phyloP scores from a whole-genome alignment of 805 yeast genomes.

The Wilhelminamyces savonicus region DNA sequence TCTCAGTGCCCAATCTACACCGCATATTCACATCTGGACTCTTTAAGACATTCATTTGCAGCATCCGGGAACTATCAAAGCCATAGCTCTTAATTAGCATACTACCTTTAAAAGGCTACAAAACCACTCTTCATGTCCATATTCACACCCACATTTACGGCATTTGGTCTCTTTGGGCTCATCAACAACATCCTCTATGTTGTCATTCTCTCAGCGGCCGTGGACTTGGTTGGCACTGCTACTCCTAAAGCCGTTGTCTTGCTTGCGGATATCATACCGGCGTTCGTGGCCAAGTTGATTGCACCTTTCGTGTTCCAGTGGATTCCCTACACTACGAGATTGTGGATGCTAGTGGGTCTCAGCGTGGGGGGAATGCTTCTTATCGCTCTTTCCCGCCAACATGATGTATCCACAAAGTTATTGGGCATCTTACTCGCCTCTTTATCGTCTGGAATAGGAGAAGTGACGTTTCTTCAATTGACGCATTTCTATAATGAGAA shows the following conservation, averaged over 20 bases:
- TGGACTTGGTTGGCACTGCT: conserved; percentile 78
- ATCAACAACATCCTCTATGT: conserved; percentile 87
- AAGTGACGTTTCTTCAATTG: conserved; percentile 77
- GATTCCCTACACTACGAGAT: conserved; percentile 52
- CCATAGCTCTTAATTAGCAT: too few relatives aligned
- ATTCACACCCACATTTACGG: too few relatives aligned
- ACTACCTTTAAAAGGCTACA: too few relatives aligned
- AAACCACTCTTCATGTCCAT: too few relatives aligned
- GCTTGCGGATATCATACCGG: conserved; percentile 81
- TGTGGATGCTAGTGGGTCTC: conserved; percentile 47
- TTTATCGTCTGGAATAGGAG: conserved; percentile 84
- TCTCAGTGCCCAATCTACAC: too few relatives aligned
- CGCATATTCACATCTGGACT: too few relatives aligned
- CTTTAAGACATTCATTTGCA: too few relatives aligned
- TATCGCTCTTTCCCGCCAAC: conserved; percentile 39
- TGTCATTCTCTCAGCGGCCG: conserved; percentile 85
- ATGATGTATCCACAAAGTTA: conserved; percentile 35
- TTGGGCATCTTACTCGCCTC: conserved; percentile 78
- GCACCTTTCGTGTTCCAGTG: conserved; percentile 78
- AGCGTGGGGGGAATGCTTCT: conserved; percentile 72
- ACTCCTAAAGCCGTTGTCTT: conserved; percentile 84
- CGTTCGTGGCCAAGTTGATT: conserved; percentile 59
- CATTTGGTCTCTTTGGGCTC: conserved; percentile 52
- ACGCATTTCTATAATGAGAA: conserved; percentile 66
- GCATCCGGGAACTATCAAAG: too few relatives aligned